Conservation (phyloP, 441 rosid species). For the Croton setiger region DNA sequence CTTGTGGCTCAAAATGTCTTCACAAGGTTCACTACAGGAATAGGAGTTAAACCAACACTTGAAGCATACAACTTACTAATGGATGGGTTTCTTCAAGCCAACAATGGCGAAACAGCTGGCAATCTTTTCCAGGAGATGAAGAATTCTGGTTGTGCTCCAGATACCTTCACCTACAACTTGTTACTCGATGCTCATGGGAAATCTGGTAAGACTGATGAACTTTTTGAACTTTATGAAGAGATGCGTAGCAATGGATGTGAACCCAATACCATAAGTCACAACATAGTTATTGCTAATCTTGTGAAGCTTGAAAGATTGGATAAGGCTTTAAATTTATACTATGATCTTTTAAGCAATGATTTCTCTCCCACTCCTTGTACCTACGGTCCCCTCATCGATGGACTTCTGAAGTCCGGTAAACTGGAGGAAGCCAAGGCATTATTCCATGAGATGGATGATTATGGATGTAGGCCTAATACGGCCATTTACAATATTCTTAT, state of each 20-base stretch:
- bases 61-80: slow-evolving; percentile 58
- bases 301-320: slow-evolving; percentile 60
- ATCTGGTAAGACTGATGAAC: slow-evolving; percentile 47
- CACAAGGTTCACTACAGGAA: slow-evolving; percentile 53
- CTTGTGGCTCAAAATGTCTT: slow-evolving; percentile 49
- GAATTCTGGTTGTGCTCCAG: slow-evolving; percentile 57
- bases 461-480: slow-evolving; percentile 76
- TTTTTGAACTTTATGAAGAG: slow-evolving; percentile 57
- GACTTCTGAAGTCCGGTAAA: slow-evolving; percentile 66
- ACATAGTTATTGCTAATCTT: slow-evolving; percentile 70
- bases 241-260: slow-evolving; percentile 54
- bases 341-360: slow-evolving; percentile 64
- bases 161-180: slow-evolving; percentile 67
- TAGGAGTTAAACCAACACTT: slow-evolving; percentile 49
- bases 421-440: slow-evolving; percentile 59
- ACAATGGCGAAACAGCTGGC: slow-evolving; percentile 43
- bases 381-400: slow-evolving; percentile 82
- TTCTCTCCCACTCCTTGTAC: slow-evolving; percentile 82
- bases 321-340: slow-evolving; percentile 66
- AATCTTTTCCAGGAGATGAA: slow-evolving; percentile 56
- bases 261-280: slow-evolving; percentile 69
- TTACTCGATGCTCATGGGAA: slow-evolving; percentile 71
- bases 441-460: slow-evolving; percentile 76
- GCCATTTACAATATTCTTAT: slow-evolving; percentile 85
- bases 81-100: slow-evolving; percentile 56